Percentiles rank a stretch among this genome's conserved stretches.
phyloP scores from a whole-genome alignment of 1,139 yeast species.

The Saccharomycopsis hybrid region DNA sequence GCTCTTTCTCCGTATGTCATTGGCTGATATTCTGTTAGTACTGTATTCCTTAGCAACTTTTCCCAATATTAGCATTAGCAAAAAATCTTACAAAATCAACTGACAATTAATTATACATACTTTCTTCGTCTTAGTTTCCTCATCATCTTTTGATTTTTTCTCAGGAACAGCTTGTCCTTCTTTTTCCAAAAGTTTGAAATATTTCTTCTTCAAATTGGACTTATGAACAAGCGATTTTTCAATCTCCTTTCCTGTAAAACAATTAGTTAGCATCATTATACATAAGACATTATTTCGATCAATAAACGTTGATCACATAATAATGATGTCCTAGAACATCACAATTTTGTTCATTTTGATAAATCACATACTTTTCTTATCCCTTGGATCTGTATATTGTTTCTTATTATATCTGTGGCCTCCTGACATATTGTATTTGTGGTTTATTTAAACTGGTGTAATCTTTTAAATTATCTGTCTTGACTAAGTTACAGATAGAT shows the following conservation, averaged over 20 bases:
- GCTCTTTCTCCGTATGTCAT: constrained; percentile 43
- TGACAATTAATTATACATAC: not conserved
- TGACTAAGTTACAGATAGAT: too few species aligned
- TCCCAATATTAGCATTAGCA: constrained; percentile 5
- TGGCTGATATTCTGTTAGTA: constrained; percentile 21
- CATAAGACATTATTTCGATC: not conserved
- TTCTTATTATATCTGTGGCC: not conserved
- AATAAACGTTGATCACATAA: not conserved
- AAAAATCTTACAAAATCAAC: not conserved
- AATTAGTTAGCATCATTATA: not conserved
- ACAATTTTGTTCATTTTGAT: not conserved
- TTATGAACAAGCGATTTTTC: constrained; percentile 71
- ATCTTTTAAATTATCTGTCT: too few species aligned
- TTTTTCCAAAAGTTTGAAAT: constrained; percentile 70
- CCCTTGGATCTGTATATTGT: constrained; percentile 6
- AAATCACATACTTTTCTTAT: constrained; percentile 9
- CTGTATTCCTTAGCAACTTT: constrained; percentile 16
- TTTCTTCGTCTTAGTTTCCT: constrained; percentile 21
- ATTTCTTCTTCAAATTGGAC: constrained; percentile 76
- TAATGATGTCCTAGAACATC: not conserved
- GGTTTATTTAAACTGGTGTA: too few species aligned
- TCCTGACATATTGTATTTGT: too few species aligned
- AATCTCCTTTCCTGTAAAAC: constrained; percentile 42
- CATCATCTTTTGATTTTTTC: constrained; percentile 15
- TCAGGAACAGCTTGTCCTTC: constrained; percentile 54